Evolutionary conservation across 2,329 filamentous ascomycete genomes (phyloP).

Genomic region (Fusarium torreyae): DNA sequence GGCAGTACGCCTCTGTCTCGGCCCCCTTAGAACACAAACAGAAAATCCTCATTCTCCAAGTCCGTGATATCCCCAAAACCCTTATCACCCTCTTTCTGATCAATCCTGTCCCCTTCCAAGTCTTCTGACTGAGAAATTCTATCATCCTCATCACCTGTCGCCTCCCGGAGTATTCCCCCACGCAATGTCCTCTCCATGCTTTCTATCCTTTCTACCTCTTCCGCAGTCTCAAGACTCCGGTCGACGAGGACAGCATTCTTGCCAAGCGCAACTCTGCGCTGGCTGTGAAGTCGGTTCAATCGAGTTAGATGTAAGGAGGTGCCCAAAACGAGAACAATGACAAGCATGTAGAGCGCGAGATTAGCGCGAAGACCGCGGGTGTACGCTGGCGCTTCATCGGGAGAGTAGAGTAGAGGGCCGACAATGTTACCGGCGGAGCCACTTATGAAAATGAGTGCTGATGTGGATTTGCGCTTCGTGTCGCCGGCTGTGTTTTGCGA

Average conservation of each 20-base stretch:
- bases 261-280: conserved; percentile 68
- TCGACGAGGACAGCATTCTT: conserved; percentile 73
- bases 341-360: conserved; percentile 71
- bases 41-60: conserved; percentile 74
- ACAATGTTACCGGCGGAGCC: conserved; percentile 77
- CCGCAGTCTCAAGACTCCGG: conserved; percentile 68
- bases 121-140: conserved; percentile 26
- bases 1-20: neutral
- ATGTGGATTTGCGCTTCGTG: conserved; percentile 78
- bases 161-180: conserved; percentile 21
- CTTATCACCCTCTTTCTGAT: conserved; percentile 42
- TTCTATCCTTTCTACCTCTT: conserved; percentile 59
- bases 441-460: conserved; percentile 75
- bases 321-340: conserved; percentile 66
- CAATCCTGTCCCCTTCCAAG: conserved; percentile 19
- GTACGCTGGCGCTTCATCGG: conserved; percentile 59
- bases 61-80: conserved; percentile 69
- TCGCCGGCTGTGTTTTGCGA: conserved; percentile 77
- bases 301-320: conserved; percentile 64
- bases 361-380: conserved; percentile 71
- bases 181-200: conserved; percentile 46
- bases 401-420: conserved; percentile 75
- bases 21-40: conserved; percentile 65
- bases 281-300: conserved; percentile 70
- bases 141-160: conserved; percentile 17